Evolutionary conservation across 1,284 basidiomycete genomes (phyloP).

Genomic region (Sanghuangporus sanghuang): DNA sequence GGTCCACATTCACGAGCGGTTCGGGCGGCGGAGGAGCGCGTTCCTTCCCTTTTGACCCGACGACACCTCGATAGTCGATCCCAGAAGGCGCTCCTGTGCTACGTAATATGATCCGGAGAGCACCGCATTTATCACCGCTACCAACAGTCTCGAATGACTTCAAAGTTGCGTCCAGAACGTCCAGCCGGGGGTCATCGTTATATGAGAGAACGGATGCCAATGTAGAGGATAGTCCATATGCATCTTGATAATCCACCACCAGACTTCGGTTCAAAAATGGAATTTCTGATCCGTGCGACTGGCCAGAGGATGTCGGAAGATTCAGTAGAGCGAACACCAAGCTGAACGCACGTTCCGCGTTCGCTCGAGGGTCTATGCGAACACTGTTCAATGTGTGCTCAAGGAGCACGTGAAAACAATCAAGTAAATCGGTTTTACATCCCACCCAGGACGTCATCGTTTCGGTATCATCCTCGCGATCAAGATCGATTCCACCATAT

Average conservation of each 20-base stretch:
- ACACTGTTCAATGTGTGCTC: slow-evolving; percentile 45
- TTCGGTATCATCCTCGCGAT: slow-evolving; percentile 54
- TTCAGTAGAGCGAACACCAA: slow-evolving; percentile 52
- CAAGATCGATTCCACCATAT: slow-evolving; percentile 43
- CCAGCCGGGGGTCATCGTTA: slow-evolving; percentile 51
- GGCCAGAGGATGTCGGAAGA: slow-evolving; percentile 24
- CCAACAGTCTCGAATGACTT: slow-evolving; percentile 33
- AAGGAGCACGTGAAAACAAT: slow-evolving; percentile 58
- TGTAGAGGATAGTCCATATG: slow-evolving; percentile 50
- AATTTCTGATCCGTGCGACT: slow-evolving; percentile 25
- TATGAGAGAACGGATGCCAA: slow-evolving; percentile 42
- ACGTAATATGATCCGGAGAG: slow-evolving; percentile 52
- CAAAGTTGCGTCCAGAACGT: slow-evolving; percentile 49
- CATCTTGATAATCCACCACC: slow-evolving; percentile 63
- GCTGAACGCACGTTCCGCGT: slow-evolving; percentile 51
- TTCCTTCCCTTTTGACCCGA: slow-evolving; percentile 32
- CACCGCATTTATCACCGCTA: slow-evolving; percentile 37
- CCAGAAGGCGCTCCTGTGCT: slow-evolving; percentile 51
- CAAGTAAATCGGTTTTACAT: slow-evolving; percentile 59
- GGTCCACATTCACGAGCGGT: slow-evolving; percentile 22
- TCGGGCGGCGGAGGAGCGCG: slow-evolving; percentile 28
- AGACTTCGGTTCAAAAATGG: slow-evolving; percentile 65
- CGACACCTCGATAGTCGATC: slow-evolving; percentile 35
- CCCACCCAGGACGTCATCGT: slow-evolving; percentile 7
- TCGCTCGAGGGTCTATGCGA: slow-evolving; percentile 32